Conservation (phyloP, 495 filamentous ascomycete genomes). For the Aspergillus olivimuriae region DNA sequence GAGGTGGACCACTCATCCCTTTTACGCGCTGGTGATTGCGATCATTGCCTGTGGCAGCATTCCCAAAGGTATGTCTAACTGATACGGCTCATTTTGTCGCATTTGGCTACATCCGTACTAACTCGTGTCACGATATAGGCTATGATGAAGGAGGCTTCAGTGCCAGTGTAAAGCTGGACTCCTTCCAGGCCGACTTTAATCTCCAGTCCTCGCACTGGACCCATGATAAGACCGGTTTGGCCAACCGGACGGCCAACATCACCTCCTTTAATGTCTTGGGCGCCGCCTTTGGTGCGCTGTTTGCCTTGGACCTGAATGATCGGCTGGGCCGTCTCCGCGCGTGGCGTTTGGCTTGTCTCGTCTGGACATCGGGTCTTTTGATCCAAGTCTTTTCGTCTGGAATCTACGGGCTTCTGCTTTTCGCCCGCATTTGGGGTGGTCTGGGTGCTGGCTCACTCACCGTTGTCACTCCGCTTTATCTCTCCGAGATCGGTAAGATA, state of each 20-base stretch:
- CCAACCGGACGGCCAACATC: slow-evolving; percentile 40
- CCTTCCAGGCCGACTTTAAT: slow-evolving; percentile 37
- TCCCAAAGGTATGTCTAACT: slow-evolving; percentile 30
- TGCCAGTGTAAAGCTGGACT: slow-evolving; percentile 32
- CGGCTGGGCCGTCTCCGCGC: slow-evolving; percentile 31
- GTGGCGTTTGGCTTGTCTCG: slow-evolving; percentile 34
- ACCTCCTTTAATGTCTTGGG: slow-evolving; percentile 41
- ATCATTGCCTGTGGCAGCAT: slow-evolving; percentile 39
- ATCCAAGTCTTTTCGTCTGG: slow-evolving; percentile 40
- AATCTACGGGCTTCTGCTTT: slow-evolving; percentile 38
- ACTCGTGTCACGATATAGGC: slow-evolving; percentile 21
- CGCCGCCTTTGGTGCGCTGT: slow-evolving; percentile 36
- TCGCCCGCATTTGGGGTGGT: slow-evolving; percentile 38
- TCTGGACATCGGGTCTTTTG: slow-evolving; percentile 37
- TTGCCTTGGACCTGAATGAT: slow-evolving; percentile 36
- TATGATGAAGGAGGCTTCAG: slow-evolving; percentile 46
- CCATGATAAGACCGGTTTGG: slow-evolving; percentile 27
- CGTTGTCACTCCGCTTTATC: slow-evolving; percentile 43
- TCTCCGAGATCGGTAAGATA: slow-evolving; percentile 40
- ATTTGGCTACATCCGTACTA: slow-evolving; percentile 3
- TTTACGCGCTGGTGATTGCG: slow-evolving; percentile 33
- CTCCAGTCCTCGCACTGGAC: slow-evolving; percentile 30
- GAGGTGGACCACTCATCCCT: slow-evolving; percentile 34
- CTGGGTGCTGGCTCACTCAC: slow-evolving; percentile 45
- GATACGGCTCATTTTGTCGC: too few relatives aligned